A percentile compares a stretch with the other conserved stretches of the same genome.
Evolutionary conservation across 139 green algal genomes (phyloP).

Genomic region (Tetratostichococcus sp.): DNA sequence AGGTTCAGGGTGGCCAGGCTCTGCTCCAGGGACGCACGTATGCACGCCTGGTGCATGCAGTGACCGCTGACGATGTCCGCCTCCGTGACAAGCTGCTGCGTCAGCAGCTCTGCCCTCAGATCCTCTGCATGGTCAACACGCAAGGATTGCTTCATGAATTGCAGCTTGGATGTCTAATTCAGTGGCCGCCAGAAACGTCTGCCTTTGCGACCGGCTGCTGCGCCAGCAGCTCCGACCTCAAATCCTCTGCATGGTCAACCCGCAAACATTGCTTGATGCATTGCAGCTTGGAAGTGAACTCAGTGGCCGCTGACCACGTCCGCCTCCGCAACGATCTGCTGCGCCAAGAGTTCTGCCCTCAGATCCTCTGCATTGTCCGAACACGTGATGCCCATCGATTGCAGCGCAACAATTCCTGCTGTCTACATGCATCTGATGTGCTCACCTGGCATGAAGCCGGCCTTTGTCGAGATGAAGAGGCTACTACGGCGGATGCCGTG

Average conservation of each 20-base stretch:
- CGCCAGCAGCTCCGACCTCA: background rate
- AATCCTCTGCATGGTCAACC: conserved; percentile 11
- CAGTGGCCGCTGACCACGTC: conserved; percentile 48
- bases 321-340: conserved; percentile 1
- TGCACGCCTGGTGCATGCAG: conserved; percentile 50
- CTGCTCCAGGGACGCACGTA: conserved; percentile 39
- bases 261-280: too few relatives aligned
- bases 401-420: too few relatives aligned
- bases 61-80: conserved; percentile 34
- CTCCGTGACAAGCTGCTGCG: conserved; percentile 4
- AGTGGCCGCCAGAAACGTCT: conserved; percentile 44
- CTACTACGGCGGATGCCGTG: conserved; percentile 37
- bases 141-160: too few relatives aligned
- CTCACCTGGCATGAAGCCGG: conserved; percentile 38
- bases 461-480: conserved; percentile 72
- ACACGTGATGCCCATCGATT: too few relatives aligned
- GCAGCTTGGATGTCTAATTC: too few relatives aligned
- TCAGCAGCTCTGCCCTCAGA: background rate
- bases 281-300: too few relatives aligned
- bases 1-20: conserved; percentile 47
- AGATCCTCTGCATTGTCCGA: conserved; percentile 15
- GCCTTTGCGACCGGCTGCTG: conserved; percentile 5
- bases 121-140: conserved; percentile 11
- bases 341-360: background rate
- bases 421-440: too few relatives aligned